These are phyloP conservation scores for Ceratobasidium sp. DNA, from an alignment of 1,284 basidiomycete genomes.

Conservation along the genomic window DNA sequence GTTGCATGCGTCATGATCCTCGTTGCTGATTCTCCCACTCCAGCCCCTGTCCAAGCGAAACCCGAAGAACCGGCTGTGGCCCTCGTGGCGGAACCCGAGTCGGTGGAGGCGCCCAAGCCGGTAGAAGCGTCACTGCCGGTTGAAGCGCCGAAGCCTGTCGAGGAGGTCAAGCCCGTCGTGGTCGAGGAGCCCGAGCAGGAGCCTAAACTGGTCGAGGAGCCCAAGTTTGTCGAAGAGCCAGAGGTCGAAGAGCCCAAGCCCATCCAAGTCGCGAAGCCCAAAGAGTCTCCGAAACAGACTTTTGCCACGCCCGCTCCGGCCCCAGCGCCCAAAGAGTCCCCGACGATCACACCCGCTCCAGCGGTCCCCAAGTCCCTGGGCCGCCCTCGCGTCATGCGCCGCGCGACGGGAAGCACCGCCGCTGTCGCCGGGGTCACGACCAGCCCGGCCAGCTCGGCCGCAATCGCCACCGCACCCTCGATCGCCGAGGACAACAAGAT, in stretches of 20 bases:
- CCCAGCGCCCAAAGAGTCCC: not conserved
- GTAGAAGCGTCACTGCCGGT: no score
- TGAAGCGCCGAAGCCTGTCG: no score
- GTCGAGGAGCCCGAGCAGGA: constrained; percentile 15
- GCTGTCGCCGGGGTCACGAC: constrained; percentile 22
- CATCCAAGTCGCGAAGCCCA: not conserved
- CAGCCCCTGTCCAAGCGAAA: not conserved
- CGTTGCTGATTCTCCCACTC: not conserved
- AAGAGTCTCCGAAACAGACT: not conserved
- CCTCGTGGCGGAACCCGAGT: not conserved
- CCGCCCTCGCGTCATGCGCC: constrained; percentile 36
- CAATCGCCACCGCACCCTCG: not conserved
- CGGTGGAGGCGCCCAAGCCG: not conserved
- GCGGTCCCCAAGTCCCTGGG: constrained; percentile 23
- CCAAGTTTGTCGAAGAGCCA: constrained; percentile 3
- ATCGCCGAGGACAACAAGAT: not conserved
- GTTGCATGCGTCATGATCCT: constrained; percentile 12
- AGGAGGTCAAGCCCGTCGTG: not conserved
- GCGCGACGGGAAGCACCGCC: constrained; percentile 31
- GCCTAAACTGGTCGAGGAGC: not conserved
- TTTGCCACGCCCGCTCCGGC: not conserved
- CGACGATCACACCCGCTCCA: not conserved
- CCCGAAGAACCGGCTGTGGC: not conserved
- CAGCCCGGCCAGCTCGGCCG: not conserved
- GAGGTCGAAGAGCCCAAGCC: constrained; percentile 16